Evolutionary conservation across 768 basidiomycete genomes (phyloP).

Genomic region (Boletellus sp.): DNA sequence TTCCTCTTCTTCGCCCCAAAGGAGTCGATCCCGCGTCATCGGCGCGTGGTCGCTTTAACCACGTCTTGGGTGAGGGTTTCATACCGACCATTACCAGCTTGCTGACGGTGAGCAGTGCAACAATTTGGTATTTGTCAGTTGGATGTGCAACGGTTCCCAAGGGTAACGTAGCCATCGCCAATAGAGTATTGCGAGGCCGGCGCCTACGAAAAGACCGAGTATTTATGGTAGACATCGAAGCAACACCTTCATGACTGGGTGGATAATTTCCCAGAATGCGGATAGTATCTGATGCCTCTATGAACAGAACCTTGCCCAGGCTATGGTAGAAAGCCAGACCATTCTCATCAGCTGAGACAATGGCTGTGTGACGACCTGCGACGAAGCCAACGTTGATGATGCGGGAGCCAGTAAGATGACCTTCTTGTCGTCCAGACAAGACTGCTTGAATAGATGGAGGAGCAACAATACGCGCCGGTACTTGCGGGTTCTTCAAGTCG

Average conservation of each 20-base stretch:
- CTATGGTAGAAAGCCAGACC: conserved; percentile 96
- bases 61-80: conserved; percentile 88
- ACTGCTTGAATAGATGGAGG: conserved; percentile 70
- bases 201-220: conserved; percentile 40
- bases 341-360: conserved; percentile 84
- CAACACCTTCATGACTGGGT: not conserved
- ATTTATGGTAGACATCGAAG: conserved; percentile 15
- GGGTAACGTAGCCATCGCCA: conserved; percentile 80
- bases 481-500: conserved; percentile 67
- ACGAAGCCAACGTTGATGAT: conserved; percentile 85
- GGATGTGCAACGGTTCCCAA: conserved; percentile 69
- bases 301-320: conserved; percentile 88
- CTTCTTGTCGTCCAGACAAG: conserved; percentile 75
- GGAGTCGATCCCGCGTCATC: conserved; percentile 41
- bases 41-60: conserved; percentile 72
- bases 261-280: conserved; percentile 93
- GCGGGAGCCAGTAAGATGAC: conserved; percentile 75
- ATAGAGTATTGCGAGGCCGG: conserved; percentile 59
- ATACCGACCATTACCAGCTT: conserved; percentile 93
- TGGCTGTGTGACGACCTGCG: conserved; percentile 86
- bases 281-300: conserved; percentile 91
- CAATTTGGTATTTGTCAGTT: conserved; percentile 74
- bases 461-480: conserved; percentile 63
- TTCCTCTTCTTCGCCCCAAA: conserved; percentile 53
- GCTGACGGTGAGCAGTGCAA: conserved; percentile 82